Conservation (phyloP, 257 asterid genomes). For the Eucommia ulmoides region DNA sequence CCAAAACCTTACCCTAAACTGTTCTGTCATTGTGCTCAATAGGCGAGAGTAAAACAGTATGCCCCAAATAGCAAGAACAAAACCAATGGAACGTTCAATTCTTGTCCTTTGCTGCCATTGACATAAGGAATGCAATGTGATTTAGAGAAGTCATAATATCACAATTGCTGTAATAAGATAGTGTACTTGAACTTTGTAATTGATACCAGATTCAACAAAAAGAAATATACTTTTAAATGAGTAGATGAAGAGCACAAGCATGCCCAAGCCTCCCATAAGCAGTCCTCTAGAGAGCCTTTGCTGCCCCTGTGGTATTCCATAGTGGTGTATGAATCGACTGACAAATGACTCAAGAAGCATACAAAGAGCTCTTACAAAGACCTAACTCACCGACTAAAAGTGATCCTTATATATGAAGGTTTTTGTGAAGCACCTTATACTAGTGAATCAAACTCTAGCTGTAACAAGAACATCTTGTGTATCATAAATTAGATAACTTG, state of each 20-base stretch:
- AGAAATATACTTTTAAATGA: constrained; percentile 72
- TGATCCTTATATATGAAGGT: neutral
- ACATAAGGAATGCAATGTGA: constrained; percentile 20
- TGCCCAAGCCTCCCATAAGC: constrained; percentile 99
- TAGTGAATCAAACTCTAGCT: neutral
- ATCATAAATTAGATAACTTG: neutral
- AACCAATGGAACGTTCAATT: constrained; percentile 84
- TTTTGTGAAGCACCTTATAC: neutral
- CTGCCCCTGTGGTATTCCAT: constrained; percentile 49
- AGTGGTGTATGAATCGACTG: neutral
- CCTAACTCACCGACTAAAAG: neutral
- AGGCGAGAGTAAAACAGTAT: constrained; percentile 86
- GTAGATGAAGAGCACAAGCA: constrained; percentile 95
- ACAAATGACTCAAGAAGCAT: neutral
- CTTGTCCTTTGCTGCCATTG: constrained; percentile 91
- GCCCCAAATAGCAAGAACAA: constrained; percentile 96
- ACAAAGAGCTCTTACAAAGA: neutral
- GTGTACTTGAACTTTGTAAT: constrained; percentile 17
- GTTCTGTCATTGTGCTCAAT: constrained; percentile 96
- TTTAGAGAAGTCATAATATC: constrained; percentile 14
- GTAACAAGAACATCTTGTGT: neutral
- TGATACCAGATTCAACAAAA: constrained; percentile 22
- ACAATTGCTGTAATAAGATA: constrained; percentile 14
- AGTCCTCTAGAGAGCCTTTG: constrained; percentile 77
- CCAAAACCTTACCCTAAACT: constrained; percentile 63